These are phyloP conservation scores for Phialemonium atrogriseum DNA, from an alignment of 2,329 filamentous ascomycete genomes.

Conservation along the genomic window DNA sequence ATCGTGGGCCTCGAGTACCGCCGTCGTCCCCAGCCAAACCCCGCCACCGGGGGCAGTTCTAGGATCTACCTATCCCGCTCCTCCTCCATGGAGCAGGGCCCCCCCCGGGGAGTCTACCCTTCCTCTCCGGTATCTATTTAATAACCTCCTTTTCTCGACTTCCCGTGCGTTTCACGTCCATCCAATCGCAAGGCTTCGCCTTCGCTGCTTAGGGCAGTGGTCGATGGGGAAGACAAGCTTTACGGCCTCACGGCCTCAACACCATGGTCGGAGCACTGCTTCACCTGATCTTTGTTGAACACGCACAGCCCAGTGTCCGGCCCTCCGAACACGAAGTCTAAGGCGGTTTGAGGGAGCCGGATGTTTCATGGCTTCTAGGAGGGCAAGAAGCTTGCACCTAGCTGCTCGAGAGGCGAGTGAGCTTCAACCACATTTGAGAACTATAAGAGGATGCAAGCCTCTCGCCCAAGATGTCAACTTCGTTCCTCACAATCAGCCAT, in stretches of 20 bases:
- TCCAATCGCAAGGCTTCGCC: constrained; percentile 2
- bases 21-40: background rate
- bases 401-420: background rate
- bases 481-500: constrained; percentile 1
- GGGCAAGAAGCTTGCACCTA: constrained; percentile 4
- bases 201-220: background rate
- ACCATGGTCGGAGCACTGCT: constrained; percentile 11
- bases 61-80: background rate
- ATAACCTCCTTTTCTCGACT: too few relatives aligned
- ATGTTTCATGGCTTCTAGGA: background rate
- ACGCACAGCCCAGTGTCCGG: background rate
- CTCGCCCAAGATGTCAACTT: background rate
- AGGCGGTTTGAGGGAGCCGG: background rate
- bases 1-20: constrained; percentile 1
- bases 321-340: too few relatives aligned
- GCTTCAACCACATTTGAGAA: background rate
- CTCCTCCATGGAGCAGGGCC: background rate
- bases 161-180: background rate
- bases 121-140: background rate
- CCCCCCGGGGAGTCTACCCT: background rate
- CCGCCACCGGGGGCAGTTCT: background rate
- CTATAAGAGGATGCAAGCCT: constrained; percentile 3
- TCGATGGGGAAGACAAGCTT: background rate
- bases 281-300: constrained; percentile 11
- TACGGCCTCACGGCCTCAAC: constrained; percentile 2